Percentiles rank a stretch among this genome's conserved stretches.
Evolutionary conservation across 2,329 filamentous ascomycete genomes (phyloP).

Genomic region (Fusarium sp.): DNA sequence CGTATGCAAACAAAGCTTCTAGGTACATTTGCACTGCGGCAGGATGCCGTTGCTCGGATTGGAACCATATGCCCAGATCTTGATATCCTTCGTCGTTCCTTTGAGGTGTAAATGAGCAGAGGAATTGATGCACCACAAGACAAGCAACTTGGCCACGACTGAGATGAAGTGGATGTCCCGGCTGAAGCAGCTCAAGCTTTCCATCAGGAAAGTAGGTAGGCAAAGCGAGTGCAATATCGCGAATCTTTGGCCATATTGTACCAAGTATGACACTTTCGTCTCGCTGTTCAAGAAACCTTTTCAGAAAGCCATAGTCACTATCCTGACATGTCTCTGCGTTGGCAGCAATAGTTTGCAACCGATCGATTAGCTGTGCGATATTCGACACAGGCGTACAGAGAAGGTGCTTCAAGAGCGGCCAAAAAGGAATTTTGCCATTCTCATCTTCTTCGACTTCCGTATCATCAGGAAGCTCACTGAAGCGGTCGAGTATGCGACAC

Average conservation of each 20-base stretch:
- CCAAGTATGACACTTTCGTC: slow-evolving; percentile 7
- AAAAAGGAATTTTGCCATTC: slow-evolving; percentile 38
- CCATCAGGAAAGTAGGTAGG: slow-evolving; percentile 33
- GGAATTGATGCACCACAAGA: slow-evolving; percentile 46
- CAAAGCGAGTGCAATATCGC: slow-evolving; percentile 32
- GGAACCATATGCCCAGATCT: slow-evolving; percentile 49
- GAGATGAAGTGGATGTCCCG: slow-evolving; percentile 24
- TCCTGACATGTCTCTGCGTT: slow-evolving; percentile 26
- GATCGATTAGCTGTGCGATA: slow-evolving; percentile 34
- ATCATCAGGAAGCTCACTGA: slow-evolving; percentile 40
- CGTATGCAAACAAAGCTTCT: slow-evolving; percentile 43
- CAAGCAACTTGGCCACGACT: slow-evolving; percentile 42
- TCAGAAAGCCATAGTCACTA: slow-evolving; percentile 38
- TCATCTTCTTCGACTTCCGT: slow-evolving; percentile 33
- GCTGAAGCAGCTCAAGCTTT: slow-evolving; percentile 25
- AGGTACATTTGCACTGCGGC: slow-evolving; percentile 45
- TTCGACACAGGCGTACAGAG: slow-evolving; percentile 19
- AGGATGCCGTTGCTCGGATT: slow-evolving; percentile 44
- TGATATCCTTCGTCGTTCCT: slow-evolving; percentile 40
- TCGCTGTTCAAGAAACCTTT: neutral
- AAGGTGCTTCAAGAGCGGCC: slow-evolving; percentile 40
- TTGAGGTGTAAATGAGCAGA: slow-evolving; percentile 40
- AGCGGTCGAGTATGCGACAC: slow-evolving; percentile 43
- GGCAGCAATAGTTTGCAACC: slow-evolving; percentile 44
- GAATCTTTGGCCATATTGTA: slow-evolving; percentile 38